Evolutionary conservation across 257 asterid genomes (phyloP).

Genomic region (Solanum bulbocastanum): DNA sequence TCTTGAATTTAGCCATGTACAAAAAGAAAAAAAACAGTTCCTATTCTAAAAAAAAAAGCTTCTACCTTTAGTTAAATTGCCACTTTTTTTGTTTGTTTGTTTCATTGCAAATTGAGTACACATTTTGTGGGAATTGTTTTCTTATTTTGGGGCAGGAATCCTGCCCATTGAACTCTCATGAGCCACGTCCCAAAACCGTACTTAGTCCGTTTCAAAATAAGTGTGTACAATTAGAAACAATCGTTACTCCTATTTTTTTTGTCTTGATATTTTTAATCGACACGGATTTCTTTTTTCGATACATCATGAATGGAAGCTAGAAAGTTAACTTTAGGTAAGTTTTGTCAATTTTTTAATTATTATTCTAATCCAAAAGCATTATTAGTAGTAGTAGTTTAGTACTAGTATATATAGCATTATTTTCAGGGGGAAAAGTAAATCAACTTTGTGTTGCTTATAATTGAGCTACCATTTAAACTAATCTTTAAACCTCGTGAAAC

Average conservation of each 20-base stretch:
- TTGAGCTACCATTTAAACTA: conserved; percentile 9
- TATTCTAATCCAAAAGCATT: background rate
- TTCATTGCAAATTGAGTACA: background rate
- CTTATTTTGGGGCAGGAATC: conserved; percentile 38
- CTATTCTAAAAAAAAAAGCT: conserved; percentile 10
- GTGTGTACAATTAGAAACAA: no score
- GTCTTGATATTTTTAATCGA: no score
- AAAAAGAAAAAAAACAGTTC: conserved; percentile 23
- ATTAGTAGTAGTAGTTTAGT: conserved; percentile 9
- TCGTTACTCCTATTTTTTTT: no score
- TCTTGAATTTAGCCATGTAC: conserved; percentile 34
- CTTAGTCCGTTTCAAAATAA: background rate
- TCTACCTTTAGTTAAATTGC: conserved; percentile 2
- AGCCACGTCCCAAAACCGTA: conserved; percentile 11
- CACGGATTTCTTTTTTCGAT: no score
- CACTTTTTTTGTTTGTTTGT: background rate
- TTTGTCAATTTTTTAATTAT: background rate
- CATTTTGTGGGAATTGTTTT: conserved; percentile 19
- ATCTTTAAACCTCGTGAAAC: conserved; percentile 10
- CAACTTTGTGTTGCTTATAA: conserved; percentile 44
- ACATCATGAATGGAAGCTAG: background rate
- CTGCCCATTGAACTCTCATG: conserved; percentile 37
- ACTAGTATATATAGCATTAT: background rate
- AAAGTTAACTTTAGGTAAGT: background rate
- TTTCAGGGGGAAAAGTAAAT: conserved; percentile 23